phyloP scores from a whole-genome alignment of 2,329 filamentous ascomycete genomes.

The Pezicula radicicola region DNA sequence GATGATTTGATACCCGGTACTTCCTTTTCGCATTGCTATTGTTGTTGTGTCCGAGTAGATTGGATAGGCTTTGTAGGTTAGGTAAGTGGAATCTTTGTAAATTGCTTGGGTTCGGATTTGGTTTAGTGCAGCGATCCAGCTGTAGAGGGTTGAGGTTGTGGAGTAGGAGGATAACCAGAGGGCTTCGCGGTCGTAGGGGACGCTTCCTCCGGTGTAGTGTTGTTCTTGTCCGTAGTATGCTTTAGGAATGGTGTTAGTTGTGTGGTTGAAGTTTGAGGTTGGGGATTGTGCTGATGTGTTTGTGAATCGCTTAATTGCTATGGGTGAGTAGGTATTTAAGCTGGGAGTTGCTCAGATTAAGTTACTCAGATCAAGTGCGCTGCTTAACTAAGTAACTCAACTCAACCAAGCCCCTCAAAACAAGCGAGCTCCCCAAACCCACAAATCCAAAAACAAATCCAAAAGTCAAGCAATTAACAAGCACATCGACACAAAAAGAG shows the following conservation, averaged over 20 bases:
- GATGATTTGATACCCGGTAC: constrained; percentile 17
- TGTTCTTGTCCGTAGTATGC: constrained; percentile 54
- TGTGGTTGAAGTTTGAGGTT: no score
- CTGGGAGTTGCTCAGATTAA: no score
- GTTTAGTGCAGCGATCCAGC: constrained; percentile 29
- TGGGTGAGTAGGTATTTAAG: no score
- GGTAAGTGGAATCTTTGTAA: constrained; percentile 16
- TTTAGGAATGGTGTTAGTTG: background rate
- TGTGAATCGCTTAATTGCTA: no score
- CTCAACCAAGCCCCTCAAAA: no score
- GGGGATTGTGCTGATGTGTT: no score
- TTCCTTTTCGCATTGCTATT: constrained; percentile 26
- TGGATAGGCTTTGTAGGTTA: constrained; percentile 22
- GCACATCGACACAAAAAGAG: no score
- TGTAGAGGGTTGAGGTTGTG: constrained; percentile 35
- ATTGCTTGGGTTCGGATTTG: constrained; percentile 24
- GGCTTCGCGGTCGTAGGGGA: constrained; percentile 41
- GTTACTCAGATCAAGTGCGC: no score
- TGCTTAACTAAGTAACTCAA: no score
- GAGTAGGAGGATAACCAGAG: constrained; percentile 39
- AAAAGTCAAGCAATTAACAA: no score
- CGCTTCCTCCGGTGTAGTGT: constrained; percentile 36
- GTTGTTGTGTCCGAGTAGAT: constrained; percentile 21
- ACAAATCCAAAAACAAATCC: no score
- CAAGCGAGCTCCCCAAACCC: no score